These are phyloP conservation scores for Boletus coccyginus DNA, from an alignment of 768 basidiomycete genomes.

Conservation along the genomic window DNA sequence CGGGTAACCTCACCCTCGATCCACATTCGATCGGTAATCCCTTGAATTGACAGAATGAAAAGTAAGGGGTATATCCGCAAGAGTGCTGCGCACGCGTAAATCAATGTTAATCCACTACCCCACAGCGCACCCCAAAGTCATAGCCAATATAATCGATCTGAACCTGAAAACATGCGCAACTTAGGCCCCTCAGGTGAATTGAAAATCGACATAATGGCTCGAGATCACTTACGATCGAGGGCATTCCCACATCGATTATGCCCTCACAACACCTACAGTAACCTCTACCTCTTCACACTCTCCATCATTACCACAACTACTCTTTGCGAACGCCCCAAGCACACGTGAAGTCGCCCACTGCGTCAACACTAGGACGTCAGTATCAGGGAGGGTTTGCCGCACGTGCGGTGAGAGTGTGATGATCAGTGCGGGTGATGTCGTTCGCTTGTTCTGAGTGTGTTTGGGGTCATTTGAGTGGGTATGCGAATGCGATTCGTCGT, in stretches of 20 bases:
- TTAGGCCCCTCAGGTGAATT: not conserved
- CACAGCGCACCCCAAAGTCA: not conserved
- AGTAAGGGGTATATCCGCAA: slow-evolving; percentile 15
- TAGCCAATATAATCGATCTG: not conserved
- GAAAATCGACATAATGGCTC: not conserved
- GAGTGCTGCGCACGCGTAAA: slow-evolving; percentile 4
- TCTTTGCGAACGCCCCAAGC: slow-evolving; percentile 46
- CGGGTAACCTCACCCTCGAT: slow-evolving; percentile 16
- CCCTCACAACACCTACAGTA: slow-evolving; percentile 71
- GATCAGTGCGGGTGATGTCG: slow-evolving; percentile 47
- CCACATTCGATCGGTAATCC: not conserved
- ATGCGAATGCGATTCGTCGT: slow-evolving; percentile 1
- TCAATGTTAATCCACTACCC: slow-evolving; percentile 9
- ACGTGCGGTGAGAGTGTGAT: slow-evolving; percentile 84
- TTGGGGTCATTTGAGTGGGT: not conserved
- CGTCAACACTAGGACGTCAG: slow-evolving; percentile 69
- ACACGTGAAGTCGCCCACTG: slow-evolving; percentile 74
- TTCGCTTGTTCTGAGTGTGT: not conserved
- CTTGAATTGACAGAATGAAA: slow-evolving; percentile 7
- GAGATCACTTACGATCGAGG: slow-evolving; percentile 9
- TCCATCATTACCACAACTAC: slow-evolving; percentile 27
- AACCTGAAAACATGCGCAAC: not conserved
- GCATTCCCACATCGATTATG: slow-evolving; percentile 27
- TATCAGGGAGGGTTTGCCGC: slow-evolving; percentile 58
- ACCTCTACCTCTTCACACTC: slow-evolving; percentile 53